Percentiles rank a stretch among this genome's conserved stretches.
Conservation (phyloP, 495 filamentous ascomycete species). For the Cercophora sp. region DNA sequence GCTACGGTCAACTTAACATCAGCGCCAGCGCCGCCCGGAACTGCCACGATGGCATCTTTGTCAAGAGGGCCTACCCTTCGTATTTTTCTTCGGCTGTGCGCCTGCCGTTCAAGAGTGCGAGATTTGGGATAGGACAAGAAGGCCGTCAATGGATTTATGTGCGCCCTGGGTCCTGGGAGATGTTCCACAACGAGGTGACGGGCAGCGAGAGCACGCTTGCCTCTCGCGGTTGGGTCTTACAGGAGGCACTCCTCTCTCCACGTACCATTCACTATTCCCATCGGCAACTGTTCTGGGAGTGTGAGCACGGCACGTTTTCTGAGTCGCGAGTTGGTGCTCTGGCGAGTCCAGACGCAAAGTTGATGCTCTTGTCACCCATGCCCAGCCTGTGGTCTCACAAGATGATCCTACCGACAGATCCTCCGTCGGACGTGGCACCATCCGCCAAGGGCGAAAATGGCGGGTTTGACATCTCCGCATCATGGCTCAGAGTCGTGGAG, state of each 20-base stretch:
- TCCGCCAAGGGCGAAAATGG: neutral
- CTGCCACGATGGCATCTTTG: slow-evolving; percentile 5
- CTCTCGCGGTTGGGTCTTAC: slow-evolving; percentile 6
- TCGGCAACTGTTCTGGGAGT: neutral
- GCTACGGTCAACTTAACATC: slow-evolving; percentile 25
- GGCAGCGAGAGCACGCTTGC: neutral
- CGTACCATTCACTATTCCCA: neutral
- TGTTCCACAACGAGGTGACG: neutral
- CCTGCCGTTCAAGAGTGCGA: neutral
- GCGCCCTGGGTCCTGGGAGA: neutral
- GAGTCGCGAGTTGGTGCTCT: neutral
- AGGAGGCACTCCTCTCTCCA: slow-evolving; percentile 2
- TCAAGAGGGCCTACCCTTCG: neutral
- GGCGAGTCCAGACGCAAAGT: neutral
- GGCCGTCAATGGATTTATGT: neutral
- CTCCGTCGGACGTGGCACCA: neutral
- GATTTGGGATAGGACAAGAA: neutral
- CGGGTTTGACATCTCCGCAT: neutral
- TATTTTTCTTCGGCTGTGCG: neutral
- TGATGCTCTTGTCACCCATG: neutral
- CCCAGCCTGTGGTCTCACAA: neutral
- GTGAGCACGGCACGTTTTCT: neutral
- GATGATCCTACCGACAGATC: neutral
- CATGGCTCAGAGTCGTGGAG: neutral
- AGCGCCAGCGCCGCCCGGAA: slow-evolving; percentile 22